Evolutionary conservation across 176 grass and related monocot species (phyloP), one percentile per base, ranked within the genome.

Genomic region (Rhynchospora breviuscula): DNA sequence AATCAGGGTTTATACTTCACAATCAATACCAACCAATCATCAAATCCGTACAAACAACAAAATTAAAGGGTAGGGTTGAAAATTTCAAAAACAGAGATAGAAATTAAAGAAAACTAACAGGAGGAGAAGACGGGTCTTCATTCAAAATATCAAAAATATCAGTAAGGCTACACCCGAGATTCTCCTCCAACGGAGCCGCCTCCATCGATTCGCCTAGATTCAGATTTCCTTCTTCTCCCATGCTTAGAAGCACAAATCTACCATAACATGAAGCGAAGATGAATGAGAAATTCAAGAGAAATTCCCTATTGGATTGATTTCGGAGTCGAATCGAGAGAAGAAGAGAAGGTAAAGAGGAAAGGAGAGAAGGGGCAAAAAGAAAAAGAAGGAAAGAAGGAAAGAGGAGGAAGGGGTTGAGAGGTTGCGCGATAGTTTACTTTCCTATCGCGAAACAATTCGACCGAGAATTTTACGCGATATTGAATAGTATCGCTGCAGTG

Each of bases 351-450:
- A 45, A 81, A 81, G 78, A 45, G 63, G 60, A 65, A 82, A 82
- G 63, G 18, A 5, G 47, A 82, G 63, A 66, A 63, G 2, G 21
- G 62, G 59, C 2, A 17, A 63, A 45, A 15, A 79, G 14, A 53
- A 77, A 10, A 40, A 12, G 5, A 14, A n/a, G 15, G 4, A 6
- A 61, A 5, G 35, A 40, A 49, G 5, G 18, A 66, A 31, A 9
- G 6, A 25, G 21, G 19, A 45, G 43, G 47, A 70, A 51, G 61
- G 60, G 60, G 59, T 64, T 18, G 54, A 35, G 60, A 66, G 63
- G 59, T 82, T 82, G 80, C 80, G 61, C 61, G 61, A 82, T 51
- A 52, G 63, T 54, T 82, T 82, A 62, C 80, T 33, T 52, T 82
- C 60, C 58, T 18, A 45, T 45, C 52, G n/a, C 59, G 4, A n/a